phyloP scores from a whole-genome alignment of 2,329 filamentous ascomycete genomes.

The Rugonectria rugulosa region DNA sequence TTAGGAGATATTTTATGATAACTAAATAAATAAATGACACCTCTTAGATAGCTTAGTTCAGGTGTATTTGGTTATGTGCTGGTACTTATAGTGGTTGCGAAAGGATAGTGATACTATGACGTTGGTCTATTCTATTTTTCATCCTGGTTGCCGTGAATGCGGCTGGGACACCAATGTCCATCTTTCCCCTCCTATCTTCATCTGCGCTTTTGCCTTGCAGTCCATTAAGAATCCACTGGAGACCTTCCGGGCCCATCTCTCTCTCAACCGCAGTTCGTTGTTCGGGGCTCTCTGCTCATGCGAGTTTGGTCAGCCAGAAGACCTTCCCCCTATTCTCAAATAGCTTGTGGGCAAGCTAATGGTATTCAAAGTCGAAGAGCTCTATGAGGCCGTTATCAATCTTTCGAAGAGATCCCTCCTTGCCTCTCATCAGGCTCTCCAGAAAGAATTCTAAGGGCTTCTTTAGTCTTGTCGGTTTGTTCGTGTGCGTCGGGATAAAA shows the following conservation, averaged over 20 bases:
- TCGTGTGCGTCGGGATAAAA: conserved; percentile 91
- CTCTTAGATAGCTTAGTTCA: too few species aligned
- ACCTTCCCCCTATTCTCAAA: conserved; percentile 93
- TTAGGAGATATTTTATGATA: too few species aligned
- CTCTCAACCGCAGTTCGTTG: conserved; percentile 81
- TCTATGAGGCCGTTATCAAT: conserved; percentile 99
- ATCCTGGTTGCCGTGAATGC: too few species aligned
- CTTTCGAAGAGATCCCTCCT: conserved; percentile 86
- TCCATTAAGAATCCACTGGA: conserved; percentile 87
- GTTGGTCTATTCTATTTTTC: too few species aligned
- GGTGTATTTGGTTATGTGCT: too few species aligned
- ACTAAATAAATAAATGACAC: too few species aligned
- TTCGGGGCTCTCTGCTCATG: conserved; percentile 80
- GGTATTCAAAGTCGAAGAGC: conserved; percentile 95
- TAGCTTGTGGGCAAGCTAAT: conserved; percentile 88
- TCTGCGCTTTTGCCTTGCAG: conserved; percentile 75
- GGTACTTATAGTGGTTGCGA: too few species aligned
- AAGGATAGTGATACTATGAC: too few species aligned
- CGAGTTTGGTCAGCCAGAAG: conserved; percentile 91
- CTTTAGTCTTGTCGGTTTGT: conserved; percentile 90
- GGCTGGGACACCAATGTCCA: conserved; percentile 81
- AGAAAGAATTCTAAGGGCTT: conserved; percentile 83
- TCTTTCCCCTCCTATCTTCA: conserved; percentile 68
- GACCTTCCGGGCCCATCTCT: conserved; percentile 89
- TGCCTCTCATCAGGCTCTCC: conserved; percentile 76